These are phyloP conservation scores for Pharnaceum exiguum DNA, from an alignment of 148 eudicot species.

Conservation along the genomic window DNA sequence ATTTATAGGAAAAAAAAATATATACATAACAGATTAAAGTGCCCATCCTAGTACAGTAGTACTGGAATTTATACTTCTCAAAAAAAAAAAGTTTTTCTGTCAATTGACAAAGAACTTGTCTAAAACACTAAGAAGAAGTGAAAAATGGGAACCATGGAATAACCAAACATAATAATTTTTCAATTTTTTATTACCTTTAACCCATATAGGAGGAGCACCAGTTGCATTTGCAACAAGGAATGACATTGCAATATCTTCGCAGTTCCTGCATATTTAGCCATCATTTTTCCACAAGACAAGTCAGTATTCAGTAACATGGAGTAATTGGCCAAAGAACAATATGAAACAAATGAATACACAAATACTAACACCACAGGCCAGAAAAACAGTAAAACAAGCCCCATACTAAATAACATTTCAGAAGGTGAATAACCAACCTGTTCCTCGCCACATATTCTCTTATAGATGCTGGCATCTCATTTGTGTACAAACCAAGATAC, in stretches of 20 bases:
- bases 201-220: slow-evolving; percentile 87
- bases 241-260: slow-evolving; percentile 98
- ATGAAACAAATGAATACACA: neutral
- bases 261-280: slow-evolving; percentile 54
- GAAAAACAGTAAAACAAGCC: neutral
- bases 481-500: slow-evolving; percentile 65
- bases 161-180: neutral
- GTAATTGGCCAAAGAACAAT: neutral
- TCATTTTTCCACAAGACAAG: slow-evolving; percentile 6
- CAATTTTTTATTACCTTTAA: slow-evolving; percentile 54
- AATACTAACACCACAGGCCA: neutral
- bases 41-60: too few relatives aligned
- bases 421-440: slow-evolving; percentile 40
- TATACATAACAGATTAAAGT: too few relatives aligned
- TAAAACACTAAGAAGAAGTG: too few relatives aligned
- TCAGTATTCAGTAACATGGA: too few relatives aligned
- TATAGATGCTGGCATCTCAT: slow-evolving; percentile 77
- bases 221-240: slow-evolving; percentile 89
- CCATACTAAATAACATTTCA: slow-evolving; percentile 3
- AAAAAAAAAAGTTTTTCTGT: too few relatives aligned
- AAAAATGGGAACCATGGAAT: neutral
- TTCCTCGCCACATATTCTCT: slow-evolving; percentile 63
- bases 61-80: too few relatives aligned
- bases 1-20: too few relatives aligned
- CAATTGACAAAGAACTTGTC: too few relatives aligned